Evolutionary conservation across 1,284 basidiomycete genomes (phyloP), one percentile per base, ranked within the genome.

Genomic region (Pseudozyma hubeiensis): DNA sequence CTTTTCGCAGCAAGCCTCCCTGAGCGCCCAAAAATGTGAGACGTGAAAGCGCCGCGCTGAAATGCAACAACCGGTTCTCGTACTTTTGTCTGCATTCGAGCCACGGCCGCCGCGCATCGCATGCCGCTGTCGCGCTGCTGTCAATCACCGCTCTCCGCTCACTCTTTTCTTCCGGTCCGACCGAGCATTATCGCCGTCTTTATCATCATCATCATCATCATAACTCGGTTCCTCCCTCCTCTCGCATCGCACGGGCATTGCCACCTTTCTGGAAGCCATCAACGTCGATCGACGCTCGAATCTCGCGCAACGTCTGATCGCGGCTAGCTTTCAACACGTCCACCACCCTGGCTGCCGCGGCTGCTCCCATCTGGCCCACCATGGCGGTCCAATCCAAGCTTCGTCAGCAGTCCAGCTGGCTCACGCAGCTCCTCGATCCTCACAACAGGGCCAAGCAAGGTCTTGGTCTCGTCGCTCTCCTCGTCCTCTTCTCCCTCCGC

Each of bases 381-480:
- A 73, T 73, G 70, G 64, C 70, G 8, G 70, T 53, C 29, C 70
- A 73, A 46, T 73, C 70, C 57, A 73, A 68, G 57, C 61, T 73
- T 35, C 61, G 61, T 43, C 55, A 67, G n/a, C 52, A 61, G 29
- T 19, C 68, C 9, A 49, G 50, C 48, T 62, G 66, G 65, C 63
- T 74, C 6, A 49, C 59, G 5, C 71, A 58, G 9, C 37, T 69
- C 13, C 46, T 74, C n/a, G 51, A 55, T 7, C 57, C 66, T 6
- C 37, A 63, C 14, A 57, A 52, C 14, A 58, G 64, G 44, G 52
- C 34, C 24, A 69, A 63, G 37, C 65, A 69, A 31, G 55, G 48
- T 33, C 29, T 60, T n/a, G 66, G 58, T 13, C 58, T 74, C 33
- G 37, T 69, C 29, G 63, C 59, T 0, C 60, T 74, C 14, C 53